Conservation (phyloP, 371 early-diverging fungal species). For the Nematocida homosporus region DNA sequence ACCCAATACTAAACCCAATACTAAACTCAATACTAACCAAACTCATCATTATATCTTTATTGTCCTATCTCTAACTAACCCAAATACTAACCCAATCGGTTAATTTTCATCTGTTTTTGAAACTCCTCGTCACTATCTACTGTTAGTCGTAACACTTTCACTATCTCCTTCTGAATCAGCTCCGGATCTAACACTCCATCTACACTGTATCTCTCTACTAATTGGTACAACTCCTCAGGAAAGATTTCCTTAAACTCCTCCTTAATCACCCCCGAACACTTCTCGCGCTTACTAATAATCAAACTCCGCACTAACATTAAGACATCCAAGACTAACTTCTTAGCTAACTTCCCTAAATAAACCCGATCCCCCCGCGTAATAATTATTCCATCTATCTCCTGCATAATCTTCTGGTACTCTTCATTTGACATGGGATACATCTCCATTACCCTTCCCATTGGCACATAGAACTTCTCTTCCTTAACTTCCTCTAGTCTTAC, state of each 20-base stretch:
- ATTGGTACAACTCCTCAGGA: slow-evolving; percentile 3
- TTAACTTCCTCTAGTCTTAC: neutral
- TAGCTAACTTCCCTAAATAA: slow-evolving; percentile 10
- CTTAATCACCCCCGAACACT: neutral
- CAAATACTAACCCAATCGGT: too few relatives aligned
- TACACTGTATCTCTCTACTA: neutral
- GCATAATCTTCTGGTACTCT: slow-evolving; percentile 21
- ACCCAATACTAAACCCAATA: too few relatives aligned
- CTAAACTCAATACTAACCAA: too few relatives aligned
- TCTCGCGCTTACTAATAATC: neutral
- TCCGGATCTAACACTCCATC: neutral
- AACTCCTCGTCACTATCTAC: neutral
- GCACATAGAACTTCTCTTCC: slow-evolving; percentile 16
- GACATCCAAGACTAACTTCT: neutral
- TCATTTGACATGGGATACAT: slow-evolving; percentile 18
- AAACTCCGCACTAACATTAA: slow-evolving; percentile 32
- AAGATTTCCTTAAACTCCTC: slow-evolving; percentile 31
- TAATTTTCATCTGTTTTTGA: neutral
- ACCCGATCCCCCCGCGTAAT: neutral
- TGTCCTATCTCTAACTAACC: too few relatives aligned
- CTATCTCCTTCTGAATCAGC: neutral
- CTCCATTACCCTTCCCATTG: neutral
- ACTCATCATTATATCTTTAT: too few relatives aligned
- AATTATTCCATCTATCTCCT: neutral
- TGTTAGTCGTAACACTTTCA: neutral